phyloP scores from a whole-genome alignment of 257 asterid species.

The Gardenia jasminoides region DNA sequence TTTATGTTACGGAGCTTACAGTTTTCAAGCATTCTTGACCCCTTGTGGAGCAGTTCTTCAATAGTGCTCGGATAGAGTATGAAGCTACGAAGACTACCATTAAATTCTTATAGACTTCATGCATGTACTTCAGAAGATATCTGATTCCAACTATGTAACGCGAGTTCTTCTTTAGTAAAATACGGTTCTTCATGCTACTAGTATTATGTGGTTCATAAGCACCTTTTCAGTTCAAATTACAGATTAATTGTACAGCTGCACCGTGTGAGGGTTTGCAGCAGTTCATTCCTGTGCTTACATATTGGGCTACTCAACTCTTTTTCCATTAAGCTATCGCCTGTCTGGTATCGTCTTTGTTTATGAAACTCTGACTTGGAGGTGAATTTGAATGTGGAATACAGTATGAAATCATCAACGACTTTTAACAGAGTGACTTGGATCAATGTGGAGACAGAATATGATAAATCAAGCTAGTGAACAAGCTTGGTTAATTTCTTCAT shows the following conservation, averaged over 20 bases:
- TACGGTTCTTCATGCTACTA: not conserved
- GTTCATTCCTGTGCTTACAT: no score
- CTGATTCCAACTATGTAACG: not conserved
- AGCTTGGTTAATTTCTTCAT: no score
- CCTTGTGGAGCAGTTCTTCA: not conserved
- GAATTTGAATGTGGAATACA: no score
- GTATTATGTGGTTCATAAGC: not conserved
- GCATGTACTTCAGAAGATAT: not conserved
- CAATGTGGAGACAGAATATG: no score
- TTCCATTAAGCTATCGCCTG: no score
- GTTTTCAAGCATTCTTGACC: not conserved
- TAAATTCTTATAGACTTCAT: not conserved
- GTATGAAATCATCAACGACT: no score
- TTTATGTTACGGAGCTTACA: not conserved
- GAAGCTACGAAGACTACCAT: not conserved
- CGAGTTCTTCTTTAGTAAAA: not conserved
- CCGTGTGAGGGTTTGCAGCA: no score
- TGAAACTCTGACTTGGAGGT: no score
- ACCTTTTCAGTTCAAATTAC: not conserved
- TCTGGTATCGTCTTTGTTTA: no score
- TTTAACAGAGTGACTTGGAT: no score
- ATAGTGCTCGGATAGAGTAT: not conserved
- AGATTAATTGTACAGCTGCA: not conserved
- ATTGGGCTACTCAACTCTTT: no score
- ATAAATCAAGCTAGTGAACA: no score